Conservation (phyloP, 768 basidiomycete genomes). For the Inosperma sp. region DNA sequence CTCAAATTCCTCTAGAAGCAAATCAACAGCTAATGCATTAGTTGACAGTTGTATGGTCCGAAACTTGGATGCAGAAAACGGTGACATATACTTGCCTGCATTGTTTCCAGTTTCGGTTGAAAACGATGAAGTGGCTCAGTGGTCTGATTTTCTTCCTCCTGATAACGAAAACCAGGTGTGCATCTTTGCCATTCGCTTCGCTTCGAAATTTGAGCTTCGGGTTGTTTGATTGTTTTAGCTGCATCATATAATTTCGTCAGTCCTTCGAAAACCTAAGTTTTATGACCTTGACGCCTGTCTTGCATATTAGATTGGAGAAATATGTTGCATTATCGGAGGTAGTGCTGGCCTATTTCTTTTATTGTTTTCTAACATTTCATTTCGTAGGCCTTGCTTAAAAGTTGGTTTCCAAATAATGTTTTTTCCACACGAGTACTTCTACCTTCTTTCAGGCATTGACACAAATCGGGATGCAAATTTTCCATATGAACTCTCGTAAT, state of each 20-base stretch:
- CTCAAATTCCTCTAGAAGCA: neutral
- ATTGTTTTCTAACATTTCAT: too few relatives aligned
- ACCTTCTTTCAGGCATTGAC: too few relatives aligned
- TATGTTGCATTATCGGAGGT: conserved; percentile 39
- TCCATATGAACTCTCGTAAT: conserved; percentile 38
- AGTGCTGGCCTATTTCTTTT: conserved; percentile 7
- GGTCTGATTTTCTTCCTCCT: conserved; percentile 31
- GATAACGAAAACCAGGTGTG: conserved; percentile 48
- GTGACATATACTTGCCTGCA: conserved; percentile 42
- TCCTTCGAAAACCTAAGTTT: too few relatives aligned
- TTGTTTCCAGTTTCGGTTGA: conserved; percentile 35
- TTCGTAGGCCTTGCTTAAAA: too few relatives aligned
- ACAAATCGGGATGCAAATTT: conserved; percentile 40
- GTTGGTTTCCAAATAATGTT: too few relatives aligned
- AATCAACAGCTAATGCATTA: conserved; percentile 3
- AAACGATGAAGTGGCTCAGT: conserved; percentile 8
- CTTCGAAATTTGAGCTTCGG: conserved; percentile 1
- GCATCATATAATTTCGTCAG: conserved; percentile 52
- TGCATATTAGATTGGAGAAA: conserved; percentile 45
- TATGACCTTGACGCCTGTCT: too few relatives aligned
- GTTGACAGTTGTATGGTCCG: conserved; percentile 42
- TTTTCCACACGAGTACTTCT: too few relatives aligned
- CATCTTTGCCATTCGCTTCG: too few relatives aligned
- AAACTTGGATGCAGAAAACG: conserved; percentile 27
- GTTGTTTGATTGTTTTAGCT: too few relatives aligned